Percentiles rank a stretch among this genome's conserved stretches.
phyloP scores from a whole-genome alignment of 306 rosid genomes.

The Acacia acuminata region DNA sequence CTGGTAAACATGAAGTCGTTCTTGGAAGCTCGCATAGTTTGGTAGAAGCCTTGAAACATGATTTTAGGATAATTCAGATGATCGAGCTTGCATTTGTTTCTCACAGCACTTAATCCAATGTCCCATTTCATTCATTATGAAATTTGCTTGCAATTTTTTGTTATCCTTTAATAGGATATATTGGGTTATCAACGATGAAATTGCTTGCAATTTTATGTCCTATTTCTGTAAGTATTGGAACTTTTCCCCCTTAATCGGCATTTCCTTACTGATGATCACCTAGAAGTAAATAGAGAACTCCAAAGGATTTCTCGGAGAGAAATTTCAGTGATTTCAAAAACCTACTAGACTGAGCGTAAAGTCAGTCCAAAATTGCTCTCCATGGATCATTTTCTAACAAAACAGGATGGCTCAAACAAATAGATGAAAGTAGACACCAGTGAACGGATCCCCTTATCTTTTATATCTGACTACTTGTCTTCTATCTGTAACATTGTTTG shows the following conservation, averaged over 20 bases:
- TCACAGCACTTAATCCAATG: background rate
- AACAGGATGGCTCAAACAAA: background rate
- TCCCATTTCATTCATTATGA: background rate
- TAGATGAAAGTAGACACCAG: background rate
- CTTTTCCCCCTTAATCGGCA: background rate
- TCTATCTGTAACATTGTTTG: background rate
- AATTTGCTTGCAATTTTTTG: background rate
- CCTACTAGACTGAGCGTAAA: background rate
- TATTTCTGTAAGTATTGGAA: background rate
- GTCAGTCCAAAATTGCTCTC: background rate
- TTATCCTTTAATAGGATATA: background rate
- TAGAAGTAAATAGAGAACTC: background rate
- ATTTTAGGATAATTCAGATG: background rate
- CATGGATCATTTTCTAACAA: background rate
- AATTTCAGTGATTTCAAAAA: background rate
- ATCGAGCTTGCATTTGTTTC: background rate
- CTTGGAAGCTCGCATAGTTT: background rate
- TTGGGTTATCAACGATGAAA: background rate
- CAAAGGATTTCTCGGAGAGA: background rate
- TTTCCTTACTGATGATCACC: background rate
- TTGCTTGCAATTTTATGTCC: background rate
- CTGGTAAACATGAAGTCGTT: background rate
- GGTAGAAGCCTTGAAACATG: background rate
- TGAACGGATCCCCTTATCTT: background rate
- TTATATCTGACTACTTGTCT: background rate